Evolutionary conservation across 768 basidiomycete species (phyloP).

Genomic region (Phanerochaete carnosa): DNA sequence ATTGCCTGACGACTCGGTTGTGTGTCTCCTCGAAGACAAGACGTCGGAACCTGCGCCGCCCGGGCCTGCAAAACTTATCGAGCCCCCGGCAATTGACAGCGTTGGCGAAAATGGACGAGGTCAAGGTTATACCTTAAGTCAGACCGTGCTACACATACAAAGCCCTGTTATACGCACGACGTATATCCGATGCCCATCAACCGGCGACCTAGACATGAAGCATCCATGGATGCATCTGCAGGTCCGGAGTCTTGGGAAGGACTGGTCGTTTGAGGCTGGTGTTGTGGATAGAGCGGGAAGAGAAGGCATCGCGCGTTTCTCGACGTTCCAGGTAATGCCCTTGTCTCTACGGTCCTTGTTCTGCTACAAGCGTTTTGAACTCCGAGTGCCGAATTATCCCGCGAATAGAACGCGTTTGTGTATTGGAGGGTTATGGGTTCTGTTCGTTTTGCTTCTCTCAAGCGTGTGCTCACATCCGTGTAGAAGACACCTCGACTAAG

Average conservation of each 20-base stretch:
- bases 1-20: conserved; percentile 59
- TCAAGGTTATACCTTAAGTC: conserved; percentile 41
- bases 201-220: conserved; percentile 50
- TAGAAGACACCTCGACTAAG: conserved; percentile 58
- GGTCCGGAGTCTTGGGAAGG: conserved; percentile 60
- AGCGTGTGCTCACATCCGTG: conserved; percentile 12
- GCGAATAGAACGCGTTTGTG: neutral
- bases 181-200: conserved; percentile 61
- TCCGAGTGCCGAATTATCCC: neutral
- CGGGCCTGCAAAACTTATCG: conserved; percentile 44
- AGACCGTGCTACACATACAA: conserved; percentile 77
- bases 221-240: conserved; percentile 78
- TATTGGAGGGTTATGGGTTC: neutral
- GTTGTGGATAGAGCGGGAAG: conserved; percentile 60
- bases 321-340: conserved; percentile 72
- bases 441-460: neutral
- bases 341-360: neutral
- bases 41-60: conserved; percentile 46
- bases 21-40: conserved; percentile 60
- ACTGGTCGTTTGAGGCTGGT: conserved; percentile 77
- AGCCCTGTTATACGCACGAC: conserved; percentile 70
- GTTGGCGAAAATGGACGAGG: neutral
- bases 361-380: conserved; percentile 14
- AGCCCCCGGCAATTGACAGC: conserved; percentile 29
- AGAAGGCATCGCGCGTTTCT: conserved; percentile 60